Evolutionary conservation across 108 stramenopile species (phyloP), one percentile per base, ranked within the genome.

Genomic region (Fragilariopsis cylindrus): DNA sequence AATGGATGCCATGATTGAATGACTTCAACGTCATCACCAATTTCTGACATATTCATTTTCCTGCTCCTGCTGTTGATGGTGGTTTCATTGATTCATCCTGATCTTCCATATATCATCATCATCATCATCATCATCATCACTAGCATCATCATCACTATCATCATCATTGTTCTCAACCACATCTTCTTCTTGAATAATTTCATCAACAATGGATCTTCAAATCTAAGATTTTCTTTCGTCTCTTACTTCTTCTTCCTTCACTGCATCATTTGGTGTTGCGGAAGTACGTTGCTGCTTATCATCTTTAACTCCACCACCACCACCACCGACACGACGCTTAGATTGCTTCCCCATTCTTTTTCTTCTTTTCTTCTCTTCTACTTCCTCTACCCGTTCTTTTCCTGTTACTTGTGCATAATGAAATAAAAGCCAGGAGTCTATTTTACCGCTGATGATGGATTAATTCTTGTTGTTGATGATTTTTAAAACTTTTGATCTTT

Each of bases 181-280:
- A 7, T 75, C 85, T 39, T 85, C 80, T 52, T 92, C 90, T 6
- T 88, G 85, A 68, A 84, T 86, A 56, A 84, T 69, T 76, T 90
- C 82, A 72, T 97, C 96, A 5, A 84, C 87, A 78, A 93, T 19
- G 88, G 90, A 85, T 96, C 96, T 80, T 94, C 82, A 45, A 89
- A 93, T 46, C 69, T 78, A 13, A 94, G 73, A 78, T 88, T 87
- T 43, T 92, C 95, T 18, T 75, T 62, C 4, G 87, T 85, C 73
- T 84, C 88, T 69, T 69, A 78, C 87, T 30, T 82, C 70, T 50
- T 41, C 16, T 8, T 58, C 65, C 63, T 65, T 48, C 53, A 47
- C 56, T 39, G 16, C 21, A 11, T 52, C 16, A n/a, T 56, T 12
- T 8, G 50, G 43, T 45, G 55, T 49, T 42, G 75, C 58, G 19